Evolutionary conservation across 257 asterid genomes (phyloP), one percentile per base, ranked within the genome.

Genomic region (Echium plantagineum): DNA sequence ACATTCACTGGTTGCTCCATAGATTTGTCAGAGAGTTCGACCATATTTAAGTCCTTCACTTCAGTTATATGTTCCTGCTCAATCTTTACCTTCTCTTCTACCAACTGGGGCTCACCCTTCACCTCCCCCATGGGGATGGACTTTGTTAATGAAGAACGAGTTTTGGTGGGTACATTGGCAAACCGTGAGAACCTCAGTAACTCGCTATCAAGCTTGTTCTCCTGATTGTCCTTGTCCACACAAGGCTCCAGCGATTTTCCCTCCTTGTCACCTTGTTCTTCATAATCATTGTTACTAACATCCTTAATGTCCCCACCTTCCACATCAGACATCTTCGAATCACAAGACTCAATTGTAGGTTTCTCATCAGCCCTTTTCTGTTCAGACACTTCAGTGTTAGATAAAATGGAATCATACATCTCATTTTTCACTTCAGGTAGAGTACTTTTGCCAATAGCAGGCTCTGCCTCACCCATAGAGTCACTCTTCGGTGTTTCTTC

Each of bases 61-160:
- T 76, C 80, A 56, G 60, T 55, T 59, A 60, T 31, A 63, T 75
- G 71, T 65, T 67, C 72, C 58, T 60, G 70, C 30, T 72, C 81
- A 67, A 65, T 68, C 76, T 74, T 87, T 24, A 77, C 60, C 32
- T 28, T 28, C 32, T 28, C 32, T 28, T 28, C 32, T 28, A 28
- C 32, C 32, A 28, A 28, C 7, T 28, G 32, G 32, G 32, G 32
- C 32, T 28, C 32, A 3, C 32, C 5, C 32, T 28, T 28, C 32
- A 28, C 32, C 32, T 28, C 32, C 32, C 32, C 32, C 32, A 28
- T 28, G 32, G 5, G 32, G 32, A 28, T 3, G 66, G 73, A 74
- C 75, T 81, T 80, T 65, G 79, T 68, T 73, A 81, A 59, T 1
- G 91, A 77, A 52, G 98, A 81, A 52, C 87, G 94, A 32, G 90